Conservation (phyloP, 2,329 filamentous ascomycete genomes). For the Paecilomyces variotii region DNA sequence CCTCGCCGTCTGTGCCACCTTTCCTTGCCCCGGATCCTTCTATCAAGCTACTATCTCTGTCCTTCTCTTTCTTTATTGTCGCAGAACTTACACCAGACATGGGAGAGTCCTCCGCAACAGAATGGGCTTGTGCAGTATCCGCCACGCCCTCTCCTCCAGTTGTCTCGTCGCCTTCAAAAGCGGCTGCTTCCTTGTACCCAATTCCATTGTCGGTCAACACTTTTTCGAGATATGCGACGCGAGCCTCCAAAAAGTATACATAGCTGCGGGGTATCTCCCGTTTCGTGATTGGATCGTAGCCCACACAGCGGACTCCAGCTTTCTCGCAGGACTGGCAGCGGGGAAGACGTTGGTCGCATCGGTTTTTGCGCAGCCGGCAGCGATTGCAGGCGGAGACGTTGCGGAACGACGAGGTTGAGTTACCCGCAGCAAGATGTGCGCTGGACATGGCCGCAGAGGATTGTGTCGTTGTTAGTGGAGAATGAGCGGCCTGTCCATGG, state of each 20-base stretch:
- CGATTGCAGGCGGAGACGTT: constrained; percentile 94
- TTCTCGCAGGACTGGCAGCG: constrained; percentile 90
- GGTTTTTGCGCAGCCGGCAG: constrained; percentile 84
- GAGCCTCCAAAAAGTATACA: constrained; percentile 87
- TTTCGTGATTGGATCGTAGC: constrained; percentile 94
- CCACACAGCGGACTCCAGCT: constrained; percentile 82
- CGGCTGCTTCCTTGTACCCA: constrained; percentile 60
- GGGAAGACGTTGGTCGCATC: constrained; percentile 87
- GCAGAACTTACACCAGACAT: constrained; percentile 9
- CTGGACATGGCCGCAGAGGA: constrained; percentile 15
- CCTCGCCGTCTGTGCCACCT: constrained; percentile 13
- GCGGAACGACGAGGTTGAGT: constrained; percentile 50
- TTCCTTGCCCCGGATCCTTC: constrained; percentile 11
- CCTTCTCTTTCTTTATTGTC: constrained; percentile 16
- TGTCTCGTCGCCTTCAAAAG: constrained; percentile 51
- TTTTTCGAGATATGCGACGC: constrained; percentile 74
- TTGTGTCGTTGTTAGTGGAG: constrained; percentile 8
- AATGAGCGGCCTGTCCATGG: constrained; percentile 10
- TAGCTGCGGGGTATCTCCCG: constrained; percentile 88
- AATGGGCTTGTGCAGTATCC: constrained; percentile 13
- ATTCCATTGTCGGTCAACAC: constrained; percentile 63
- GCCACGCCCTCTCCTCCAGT: constrained; percentile 21
- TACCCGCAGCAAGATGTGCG: constrained; percentile 12
- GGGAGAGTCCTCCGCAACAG: constrained; percentile 8
- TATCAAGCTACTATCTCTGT: constrained; percentile 4